These are phyloP conservation scores for Aspergillus fischeri DNA, from an alignment of 2,329 filamentous ascomycete genomes.

Conservation along the genomic window DNA sequence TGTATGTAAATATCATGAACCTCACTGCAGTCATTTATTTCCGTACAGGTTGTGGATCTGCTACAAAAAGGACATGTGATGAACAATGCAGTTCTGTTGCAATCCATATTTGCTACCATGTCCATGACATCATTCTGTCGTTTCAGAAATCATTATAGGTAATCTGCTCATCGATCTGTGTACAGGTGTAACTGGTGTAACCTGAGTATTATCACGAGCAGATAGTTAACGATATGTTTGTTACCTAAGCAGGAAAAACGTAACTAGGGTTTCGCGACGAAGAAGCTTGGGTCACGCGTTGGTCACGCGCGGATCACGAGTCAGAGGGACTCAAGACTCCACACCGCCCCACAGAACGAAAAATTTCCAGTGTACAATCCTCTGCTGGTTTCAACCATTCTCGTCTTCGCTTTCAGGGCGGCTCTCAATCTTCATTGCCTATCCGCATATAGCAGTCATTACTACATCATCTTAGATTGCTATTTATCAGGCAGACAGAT, in stretches of 20 bases:
- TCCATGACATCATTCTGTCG: not conserved
- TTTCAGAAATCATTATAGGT: not conserved
- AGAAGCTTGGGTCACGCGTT: slow-evolving; percentile 10
- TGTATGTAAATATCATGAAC: not conserved
- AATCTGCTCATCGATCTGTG: not conserved
- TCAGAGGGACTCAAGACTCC: slow-evolving; percentile 19
- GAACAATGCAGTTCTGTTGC: not conserved
- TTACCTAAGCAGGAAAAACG: not conserved
- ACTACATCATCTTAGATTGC: slow-evolving; percentile 4
- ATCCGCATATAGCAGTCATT: slow-evolving; percentile 12
- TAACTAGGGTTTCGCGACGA: not conserved
- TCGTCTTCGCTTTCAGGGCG: slow-evolving; percentile 2
- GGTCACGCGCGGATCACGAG: slow-evolving; percentile 12
- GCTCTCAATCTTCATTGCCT: slow-evolving; percentile 7
- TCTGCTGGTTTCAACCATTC: not conserved
- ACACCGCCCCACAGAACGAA: slow-evolving; percentile 17
- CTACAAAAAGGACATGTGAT: not conserved
- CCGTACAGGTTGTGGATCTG: not conserved
- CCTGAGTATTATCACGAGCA: too few relatives aligned
- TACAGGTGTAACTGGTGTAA: too few relatives aligned
- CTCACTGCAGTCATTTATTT: slow-evolving; percentile 2
- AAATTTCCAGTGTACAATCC: slow-evolving; percentile 10
- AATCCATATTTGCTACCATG: not conserved
- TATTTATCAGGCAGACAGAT: slow-evolving; percentile 18
- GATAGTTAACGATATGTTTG: not conserved